Conservation (phyloP, 495 filamentous ascomycete genomes). For the Xylaria acuta region DNA sequence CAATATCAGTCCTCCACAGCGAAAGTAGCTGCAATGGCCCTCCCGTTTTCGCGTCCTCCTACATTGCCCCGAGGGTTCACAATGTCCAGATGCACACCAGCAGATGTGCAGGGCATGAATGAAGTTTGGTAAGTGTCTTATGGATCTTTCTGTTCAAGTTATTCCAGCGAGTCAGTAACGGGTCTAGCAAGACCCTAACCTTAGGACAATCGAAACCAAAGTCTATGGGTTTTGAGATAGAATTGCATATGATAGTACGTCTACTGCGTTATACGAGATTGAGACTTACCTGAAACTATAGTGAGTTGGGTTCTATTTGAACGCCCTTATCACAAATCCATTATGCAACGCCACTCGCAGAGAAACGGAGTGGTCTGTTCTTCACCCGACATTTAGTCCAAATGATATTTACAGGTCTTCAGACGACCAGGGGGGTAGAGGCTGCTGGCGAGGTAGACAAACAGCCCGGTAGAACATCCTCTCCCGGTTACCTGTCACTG, state of each 20-base stretch:
- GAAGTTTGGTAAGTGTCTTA: slow-evolving; percentile 34
- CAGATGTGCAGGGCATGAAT: slow-evolving; percentile 33
- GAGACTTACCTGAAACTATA: slow-evolving; percentile 12
- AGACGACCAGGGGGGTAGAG: too few species aligned
- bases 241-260: too few species aligned
- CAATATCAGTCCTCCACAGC: background rate
- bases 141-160: background rate
- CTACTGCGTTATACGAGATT: too few species aligned
- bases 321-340: background rate
- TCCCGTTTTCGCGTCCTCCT: slow-evolving; percentile 36
- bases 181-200: too few species aligned
- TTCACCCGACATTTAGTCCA: background rate
- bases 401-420: background rate
- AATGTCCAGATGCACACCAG: slow-evolving; percentile 34
- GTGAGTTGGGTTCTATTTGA: slow-evolving; percentile 27
- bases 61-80: slow-evolving; percentile 32
- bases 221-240: background rate
- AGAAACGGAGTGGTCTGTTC: background rate
- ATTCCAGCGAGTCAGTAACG: too few species aligned
- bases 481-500: background rate
- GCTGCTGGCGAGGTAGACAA: background rate
- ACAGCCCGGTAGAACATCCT: background rate
- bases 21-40: slow-evolving; percentile 11
- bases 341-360: background rate
- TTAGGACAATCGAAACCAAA: too few species aligned